Evolutionary conservation across 2,329 filamentous ascomycete species (phyloP), one percentile per base, ranked within the genome.

Genomic region (Verticillium tricorpus): DNA sequence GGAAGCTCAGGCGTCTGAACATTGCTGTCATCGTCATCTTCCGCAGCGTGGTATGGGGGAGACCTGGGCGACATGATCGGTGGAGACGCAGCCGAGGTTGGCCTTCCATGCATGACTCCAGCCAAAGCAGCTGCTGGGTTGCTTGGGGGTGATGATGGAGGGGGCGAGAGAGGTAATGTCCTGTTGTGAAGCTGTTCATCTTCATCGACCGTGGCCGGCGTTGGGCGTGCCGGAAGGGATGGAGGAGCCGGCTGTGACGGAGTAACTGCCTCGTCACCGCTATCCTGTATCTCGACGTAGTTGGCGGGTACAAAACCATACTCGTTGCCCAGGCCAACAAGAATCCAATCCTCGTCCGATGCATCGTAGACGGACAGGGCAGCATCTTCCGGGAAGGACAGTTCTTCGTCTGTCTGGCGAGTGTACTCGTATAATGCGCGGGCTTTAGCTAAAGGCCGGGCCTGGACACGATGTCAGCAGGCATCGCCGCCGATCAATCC

Each of bases 351-450:
- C 15, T 92, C 92, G 74, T 99, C 95, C 5, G 92, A 90, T 11
- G 84, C 89, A 75, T 99, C 95, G 77, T 91, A 98, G 57, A 99
- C 91, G 64, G 90, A 82, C 57, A 99, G 83, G 55, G 86, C 78
- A 50, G 90, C 88, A 72, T 97, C 93, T 79, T 99, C 95, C 57
- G 91, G 85, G 73, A 99, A 98, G 28, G 94, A 98, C 11, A 99
- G 82, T 77, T 99, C 95, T 77, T 99, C 95, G 72, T 99, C 95
- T 28, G 95, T 99, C 78, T 99, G 95, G 69, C 94, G 87, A 58
- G 91, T 91, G 75, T 99, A 99, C 75, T 99, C 95, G 80, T 94
- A 99, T n/a, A 98, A 85, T n/a, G 95, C 92, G 74, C 90, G 93
- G 58, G 94, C 95, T 67, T 89, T 83, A 15, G 59, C 67, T 65